Evolutionary conservation across 495 filamentous ascomycete species (phyloP).

Genomic region (Xylaria venustula): DNA sequence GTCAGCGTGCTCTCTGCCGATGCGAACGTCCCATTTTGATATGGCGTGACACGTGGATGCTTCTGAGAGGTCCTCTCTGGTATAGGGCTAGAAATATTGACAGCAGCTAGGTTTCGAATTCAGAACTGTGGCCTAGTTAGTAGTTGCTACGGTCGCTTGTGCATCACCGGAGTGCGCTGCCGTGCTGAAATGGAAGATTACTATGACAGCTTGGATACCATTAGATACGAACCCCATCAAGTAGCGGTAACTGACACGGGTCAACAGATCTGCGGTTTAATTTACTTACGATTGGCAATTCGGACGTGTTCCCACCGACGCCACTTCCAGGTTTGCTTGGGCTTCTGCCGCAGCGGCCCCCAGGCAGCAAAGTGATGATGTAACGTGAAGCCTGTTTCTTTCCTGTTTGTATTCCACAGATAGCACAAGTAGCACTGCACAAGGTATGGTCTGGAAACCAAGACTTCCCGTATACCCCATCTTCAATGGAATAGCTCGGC

Average conservation of each 20-base stretch:
- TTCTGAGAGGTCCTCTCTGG: background rate
- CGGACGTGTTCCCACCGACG: background rate
- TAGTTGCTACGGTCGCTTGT: background rate
- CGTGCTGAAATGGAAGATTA: background rate
- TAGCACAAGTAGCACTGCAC: too few relatives aligned
- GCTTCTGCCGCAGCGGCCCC: too few relatives aligned
- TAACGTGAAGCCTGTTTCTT: background rate
- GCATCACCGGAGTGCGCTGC: background rate
- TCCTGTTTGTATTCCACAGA: too few relatives aligned
- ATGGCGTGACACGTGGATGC: background rate
- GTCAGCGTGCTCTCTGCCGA: background rate
- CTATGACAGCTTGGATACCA: background rate
- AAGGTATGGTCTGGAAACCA: too few relatives aligned
- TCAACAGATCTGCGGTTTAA: background rate
- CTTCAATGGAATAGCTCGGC: too few relatives aligned
- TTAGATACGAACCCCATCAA: background rate
- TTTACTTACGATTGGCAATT: too few relatives aligned
- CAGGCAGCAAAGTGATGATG: background rate
- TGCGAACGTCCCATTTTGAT: background rate
- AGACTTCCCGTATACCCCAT: too few relatives aligned
- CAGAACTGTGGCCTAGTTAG: background rate
- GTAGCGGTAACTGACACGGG: background rate
- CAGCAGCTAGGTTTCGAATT: background rate
- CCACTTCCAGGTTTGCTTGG: background rate
- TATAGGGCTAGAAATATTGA: background rate